These are phyloP conservation scores for Russula virescens DNA, from an alignment of 768 basidiomycete genomes.

Conservation along the genomic window DNA sequence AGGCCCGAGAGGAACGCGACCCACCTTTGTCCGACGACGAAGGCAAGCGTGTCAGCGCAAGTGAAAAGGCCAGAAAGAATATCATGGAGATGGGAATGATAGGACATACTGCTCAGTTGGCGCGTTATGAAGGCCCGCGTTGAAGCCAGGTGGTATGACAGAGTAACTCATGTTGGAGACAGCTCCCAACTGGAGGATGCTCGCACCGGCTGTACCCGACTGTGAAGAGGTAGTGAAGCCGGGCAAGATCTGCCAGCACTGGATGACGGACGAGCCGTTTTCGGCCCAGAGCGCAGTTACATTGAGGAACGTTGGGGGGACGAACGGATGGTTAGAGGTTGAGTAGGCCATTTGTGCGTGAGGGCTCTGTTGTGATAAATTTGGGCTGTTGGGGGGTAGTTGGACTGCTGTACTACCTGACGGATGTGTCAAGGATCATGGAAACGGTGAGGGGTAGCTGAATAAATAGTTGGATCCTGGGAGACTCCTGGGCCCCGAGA, in stretches of 20 bases:
- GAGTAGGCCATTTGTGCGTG: neutral
- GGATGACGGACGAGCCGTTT: conserved; percentile 21
- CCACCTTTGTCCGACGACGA: conserved; percentile 13
- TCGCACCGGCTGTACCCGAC: conserved; percentile 29
- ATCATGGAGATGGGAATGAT: too few relatives aligned
- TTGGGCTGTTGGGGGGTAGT: too few relatives aligned
- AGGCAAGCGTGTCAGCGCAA: neutral
- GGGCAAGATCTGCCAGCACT: conserved; percentile 29
- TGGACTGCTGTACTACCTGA: neutral
- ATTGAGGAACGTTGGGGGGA: conserved; percentile 15
- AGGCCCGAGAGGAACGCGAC: conserved; percentile 27
- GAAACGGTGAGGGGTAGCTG: neutral
- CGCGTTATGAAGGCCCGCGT: conserved; percentile 50
- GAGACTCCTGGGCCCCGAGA: too few relatives aligned
- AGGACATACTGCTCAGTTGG: conserved; percentile 35
- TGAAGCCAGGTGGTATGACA: conserved; percentile 39
- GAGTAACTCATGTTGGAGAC: conserved; percentile 28
- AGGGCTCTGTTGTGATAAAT: too few relatives aligned
- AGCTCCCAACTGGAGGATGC: conserved; percentile 25
- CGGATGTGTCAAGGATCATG: neutral
- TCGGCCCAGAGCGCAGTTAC: conserved; percentile 15
- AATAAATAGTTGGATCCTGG: neutral
- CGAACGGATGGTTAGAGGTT: neutral
- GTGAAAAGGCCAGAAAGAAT: neutral
- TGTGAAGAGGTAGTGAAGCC: conserved; percentile 26